Base-by-base conservation (phyloP, 768 basidiomycete genomes). In the Leccinum incarnatum region DNA sequence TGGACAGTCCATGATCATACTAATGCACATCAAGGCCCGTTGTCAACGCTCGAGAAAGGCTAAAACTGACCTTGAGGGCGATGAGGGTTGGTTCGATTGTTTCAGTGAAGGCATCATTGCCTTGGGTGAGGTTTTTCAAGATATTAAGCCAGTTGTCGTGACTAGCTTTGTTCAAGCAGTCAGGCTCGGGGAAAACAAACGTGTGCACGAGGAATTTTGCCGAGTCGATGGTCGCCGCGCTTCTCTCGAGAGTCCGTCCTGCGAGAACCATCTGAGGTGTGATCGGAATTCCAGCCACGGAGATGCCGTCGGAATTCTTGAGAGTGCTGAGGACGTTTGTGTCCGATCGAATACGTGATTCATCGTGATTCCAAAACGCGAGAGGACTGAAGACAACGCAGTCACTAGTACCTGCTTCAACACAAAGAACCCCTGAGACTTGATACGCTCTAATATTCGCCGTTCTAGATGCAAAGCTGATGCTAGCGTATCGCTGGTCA, bases 251-350 rank as follows among this genome's bases (percentile, higher is more conserved):
- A 15, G 77, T 77, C 57, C 88, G 78, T 19, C 89, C 86, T 8
- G 89, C 89, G 37, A 94, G 74, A 30, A 92, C 88, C 87, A 92
- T 92, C 47, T 83, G 78, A 2, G 87, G 82, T 10, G 84, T 86
- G 50, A 93, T 73, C 21, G 82, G 78, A 29, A 93, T 79, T 27
- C 85, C 87, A 51, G 80, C 78, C n/a, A 85, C 66, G 19, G 87
- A 80, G 29, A 83, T 71, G 11, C 60, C 61, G 63, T 88, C 88
- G 42, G 77, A 73, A 37, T 75, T 74, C 59, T 78, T 81, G 59
- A 93, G 75, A 1, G 88, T 85, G 53, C 82, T 78, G 55, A 85
- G 72, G 29, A 92, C 77, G 65, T 85, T 80, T 45, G 65, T 54
- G 67, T 89, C 88, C 5, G 80, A 75, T 46, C 67, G 72, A 32